Conservation (phyloP, 306 rosid species). For the Trifolium repens region DNA sequence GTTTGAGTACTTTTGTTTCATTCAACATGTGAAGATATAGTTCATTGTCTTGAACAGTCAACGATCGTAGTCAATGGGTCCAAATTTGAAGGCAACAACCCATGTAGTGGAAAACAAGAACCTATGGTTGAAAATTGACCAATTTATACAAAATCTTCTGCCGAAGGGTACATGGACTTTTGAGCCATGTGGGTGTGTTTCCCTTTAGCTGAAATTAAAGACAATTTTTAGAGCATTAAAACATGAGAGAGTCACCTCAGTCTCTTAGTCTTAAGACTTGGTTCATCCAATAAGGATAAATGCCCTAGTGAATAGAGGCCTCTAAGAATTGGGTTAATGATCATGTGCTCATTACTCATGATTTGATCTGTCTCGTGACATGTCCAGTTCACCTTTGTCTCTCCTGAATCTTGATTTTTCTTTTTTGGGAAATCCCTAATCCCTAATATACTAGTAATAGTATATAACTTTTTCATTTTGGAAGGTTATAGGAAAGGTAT, state of each 20-base stretch:
- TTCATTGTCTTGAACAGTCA: slow-evolving; percentile 30
- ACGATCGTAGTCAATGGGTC: slow-evolving; percentile 36
- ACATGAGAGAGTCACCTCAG: slow-evolving; percentile 15
- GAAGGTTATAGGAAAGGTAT: background rate
- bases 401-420: slow-evolving; percentile 42
- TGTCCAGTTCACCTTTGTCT: slow-evolving; percentile 38
- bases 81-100: slow-evolving; percentile 47
- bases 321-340: slow-evolving; percentile 29
- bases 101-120: slow-evolving; percentile 54
- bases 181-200: slow-evolving; percentile 69
- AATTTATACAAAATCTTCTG: slow-evolving; percentile 34
- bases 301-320: slow-evolving; percentile 31
- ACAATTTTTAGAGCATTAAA: slow-evolving; percentile 37
- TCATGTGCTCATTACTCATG: slow-evolving; percentile 42
- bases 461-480: background rate
- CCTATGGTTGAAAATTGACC: slow-evolving; percentile 53
- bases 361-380: slow-evolving; percentile 49
- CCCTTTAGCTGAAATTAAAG: slow-evolving; percentile 37
- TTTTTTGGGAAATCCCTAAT: background rate
- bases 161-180: slow-evolving; percentile 20
- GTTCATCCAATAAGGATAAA: slow-evolving; percentile 26
- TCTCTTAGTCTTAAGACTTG: background rate
- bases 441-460: background rate
- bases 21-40: slow-evolving; percentile 48
- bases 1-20: slow-evolving; percentile 33